phyloP scores from a whole-genome alignment of 2,329 filamentous ascomycete genomes.

The Aspergillaceae sp. region DNA sequence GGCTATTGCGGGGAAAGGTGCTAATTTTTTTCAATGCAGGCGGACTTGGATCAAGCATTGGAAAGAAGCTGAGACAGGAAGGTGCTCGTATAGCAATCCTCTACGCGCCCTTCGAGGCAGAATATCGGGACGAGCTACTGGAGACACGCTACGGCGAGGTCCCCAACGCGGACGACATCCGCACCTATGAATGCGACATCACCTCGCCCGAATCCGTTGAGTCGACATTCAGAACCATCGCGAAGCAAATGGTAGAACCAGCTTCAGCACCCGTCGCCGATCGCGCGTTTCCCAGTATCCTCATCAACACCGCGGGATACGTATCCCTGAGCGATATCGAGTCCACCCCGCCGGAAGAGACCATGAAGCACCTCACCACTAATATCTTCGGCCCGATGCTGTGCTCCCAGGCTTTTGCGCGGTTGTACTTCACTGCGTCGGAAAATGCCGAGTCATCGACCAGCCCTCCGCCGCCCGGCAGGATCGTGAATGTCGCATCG shows the following conservation, averaged over 20 bases:
- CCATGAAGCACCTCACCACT: conserved; percentile 35
- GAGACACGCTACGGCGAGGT: conserved; percentile 24
- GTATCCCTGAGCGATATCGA: conserved; percentile 40
- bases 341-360: conserved; percentile 35
- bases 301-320: conserved; percentile 39
- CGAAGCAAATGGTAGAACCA: conserved; percentile 15
- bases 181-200: conserved; percentile 40
- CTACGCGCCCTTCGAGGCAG: conserved; percentile 41
- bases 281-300: conserved; percentile 28
- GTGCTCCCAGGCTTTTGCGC: conserved; percentile 39
- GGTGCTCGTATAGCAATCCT: conserved; percentile 39
- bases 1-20: too few relatives aligned
- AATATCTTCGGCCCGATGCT: conserved; percentile 41
- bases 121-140: conserved; percentile 29
- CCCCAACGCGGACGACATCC: conserved; percentile 15
- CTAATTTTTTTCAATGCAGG: conserved; percentile 11
- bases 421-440: conserved; percentile 29
- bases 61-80: conserved; percentile 32
- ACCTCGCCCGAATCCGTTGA: conserved; percentile 41
- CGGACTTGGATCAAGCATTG: conserved; percentile 39
- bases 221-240: conserved; percentile 32
- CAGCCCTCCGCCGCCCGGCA: conserved; percentile 24
- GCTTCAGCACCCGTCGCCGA: conserved; percentile 9
- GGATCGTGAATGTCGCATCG: conserved; percentile 41
- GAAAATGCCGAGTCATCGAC: conserved; percentile 11